A percentile compares a stretch with the other conserved stretches of the same genome.
Evolutionary conservation across 2,329 filamentous ascomycete genomes (phyloP).

Genomic region (Aspergillus clavatus): DNA sequence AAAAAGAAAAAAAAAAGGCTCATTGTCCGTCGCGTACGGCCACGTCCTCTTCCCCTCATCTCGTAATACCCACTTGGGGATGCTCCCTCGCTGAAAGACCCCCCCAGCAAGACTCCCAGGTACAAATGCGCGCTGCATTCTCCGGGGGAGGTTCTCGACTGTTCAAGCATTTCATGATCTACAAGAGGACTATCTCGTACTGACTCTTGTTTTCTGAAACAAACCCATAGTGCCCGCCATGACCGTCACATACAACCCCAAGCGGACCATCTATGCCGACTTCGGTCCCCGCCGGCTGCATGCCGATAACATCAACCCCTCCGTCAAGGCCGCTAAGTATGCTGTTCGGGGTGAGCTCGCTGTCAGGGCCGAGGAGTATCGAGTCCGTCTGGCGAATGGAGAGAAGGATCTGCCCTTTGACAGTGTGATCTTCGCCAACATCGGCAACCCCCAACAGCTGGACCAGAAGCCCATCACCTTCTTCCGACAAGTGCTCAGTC

Average conservation of each 20-base stretch:
- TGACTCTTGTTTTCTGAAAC: slow-evolving; percentile 5
- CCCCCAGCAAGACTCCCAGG: too few species aligned
- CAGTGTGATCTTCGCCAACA: slow-evolving; percentile 93
- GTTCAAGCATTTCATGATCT: too few species aligned
- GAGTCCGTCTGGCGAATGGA: slow-evolving; percentile 60
- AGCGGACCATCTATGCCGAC: slow-evolving; percentile 46
- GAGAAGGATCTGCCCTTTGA: slow-evolving; percentile 69
- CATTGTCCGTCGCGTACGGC: slow-evolving; percentile 7
- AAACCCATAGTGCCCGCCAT: slow-evolving; percentile 23
- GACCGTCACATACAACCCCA: slow-evolving; percentile 19
- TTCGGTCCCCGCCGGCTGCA: slow-evolving; percentile 53
- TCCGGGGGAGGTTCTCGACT: background rate
- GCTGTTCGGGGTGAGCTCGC: slow-evolving; percentile 95
- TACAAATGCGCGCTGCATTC: background rate
- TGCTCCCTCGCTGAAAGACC: too few species aligned
- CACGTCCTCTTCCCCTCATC: slow-evolving; percentile 8
- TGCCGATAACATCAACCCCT: slow-evolving; percentile 85
- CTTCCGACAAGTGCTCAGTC: slow-evolving; percentile 91
- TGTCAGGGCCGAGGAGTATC: slow-evolving; percentile 86
- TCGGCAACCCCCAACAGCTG: slow-evolving; percentile 97
- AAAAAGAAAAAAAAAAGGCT: too few species aligned
- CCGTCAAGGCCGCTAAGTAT: slow-evolving; percentile 84
- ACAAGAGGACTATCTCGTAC: slow-evolving; percentile 11
- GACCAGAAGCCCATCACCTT: slow-evolving; percentile 99
- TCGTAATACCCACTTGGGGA: slow-evolving; percentile 8